Evolutionary conservation across 2,329 filamentous ascomycete genomes (phyloP).

Genomic region (Penicillium vulpinum): DNA sequence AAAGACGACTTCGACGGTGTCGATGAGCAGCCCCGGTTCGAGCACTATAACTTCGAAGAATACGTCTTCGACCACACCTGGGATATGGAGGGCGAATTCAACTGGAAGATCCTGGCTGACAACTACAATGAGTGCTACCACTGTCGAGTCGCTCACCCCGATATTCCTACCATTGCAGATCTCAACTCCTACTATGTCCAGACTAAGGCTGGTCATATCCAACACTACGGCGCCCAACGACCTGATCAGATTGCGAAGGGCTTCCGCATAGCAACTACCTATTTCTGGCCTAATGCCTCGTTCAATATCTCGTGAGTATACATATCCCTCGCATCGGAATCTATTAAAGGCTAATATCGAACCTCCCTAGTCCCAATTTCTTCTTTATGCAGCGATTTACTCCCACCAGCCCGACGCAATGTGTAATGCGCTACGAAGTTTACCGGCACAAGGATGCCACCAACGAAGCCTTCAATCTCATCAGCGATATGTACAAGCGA

Average conservation of each 20-base stretch:
- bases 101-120: conserved; percentile 63
- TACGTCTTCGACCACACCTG: conserved; percentile 61
- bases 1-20: conserved; percentile 54
- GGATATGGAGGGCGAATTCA: conserved; percentile 59
- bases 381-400: conserved; percentile 67
- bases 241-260: conserved; percentile 24
- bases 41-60: conserved; percentile 53
- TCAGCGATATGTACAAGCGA: conserved; percentile 63
- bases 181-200: conserved; percentile 57
- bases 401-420: conserved; percentile 54
- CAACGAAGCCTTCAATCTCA: conserved; percentile 60
- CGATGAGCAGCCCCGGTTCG: conserved; percentile 51
- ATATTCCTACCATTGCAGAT: conserved; percentile 50
- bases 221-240: conserved; percentile 46
- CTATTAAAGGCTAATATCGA: neutral
- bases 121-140: conserved; percentile 60
- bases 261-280: conserved; percentile 27
- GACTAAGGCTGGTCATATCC: conserved; percentile 51
- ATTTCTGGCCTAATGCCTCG: conserved; percentile 40
- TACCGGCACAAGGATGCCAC: conserved; percentile 62
- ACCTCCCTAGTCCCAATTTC: conserved; percentile 52
- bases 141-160: conserved; percentile 27
- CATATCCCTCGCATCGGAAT: no score
- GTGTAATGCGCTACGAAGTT: conserved; percentile 63
- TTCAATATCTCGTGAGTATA: conserved; percentile 36